Evolutionary conservation across 441 rosid genomes (phyloP).

Genomic region (Syzygium syzygioides): DNA sequence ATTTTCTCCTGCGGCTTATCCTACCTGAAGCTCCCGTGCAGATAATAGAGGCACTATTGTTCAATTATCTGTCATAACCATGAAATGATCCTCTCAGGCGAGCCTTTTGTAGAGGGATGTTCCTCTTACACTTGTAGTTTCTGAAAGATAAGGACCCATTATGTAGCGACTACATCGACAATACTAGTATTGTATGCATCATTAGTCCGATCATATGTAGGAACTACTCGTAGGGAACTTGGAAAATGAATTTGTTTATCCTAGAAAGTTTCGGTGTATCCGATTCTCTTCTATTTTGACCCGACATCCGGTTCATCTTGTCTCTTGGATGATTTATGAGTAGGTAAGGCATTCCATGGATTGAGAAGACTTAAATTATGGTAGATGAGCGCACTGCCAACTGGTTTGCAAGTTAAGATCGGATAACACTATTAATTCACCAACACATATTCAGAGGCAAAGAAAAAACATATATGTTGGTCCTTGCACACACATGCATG

Average conservation of each 20-base stretch:
- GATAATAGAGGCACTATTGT: neutral
- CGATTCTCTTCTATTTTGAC: neutral
- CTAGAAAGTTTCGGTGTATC: neutral
- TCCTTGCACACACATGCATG: neutral
- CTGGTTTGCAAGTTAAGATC: neutral
- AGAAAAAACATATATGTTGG: neutral
- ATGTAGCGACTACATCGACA: neutral
- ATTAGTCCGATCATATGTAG: neutral
- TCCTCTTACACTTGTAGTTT: neutral
- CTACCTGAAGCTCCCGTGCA: neutral
- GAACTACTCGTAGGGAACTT: neutral
- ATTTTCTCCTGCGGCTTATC: neutral
- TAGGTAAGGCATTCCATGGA: neutral
- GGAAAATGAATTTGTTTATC: neutral
- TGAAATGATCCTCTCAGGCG: neutral
- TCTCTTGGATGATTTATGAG: neutral
- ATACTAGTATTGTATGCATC: fast-evolving
- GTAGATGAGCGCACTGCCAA: neutral
- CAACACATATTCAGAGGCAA: neutral
- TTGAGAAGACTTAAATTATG: neutral
- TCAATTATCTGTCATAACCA: neutral
- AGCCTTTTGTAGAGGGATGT: neutral
- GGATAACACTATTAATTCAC: neutral
- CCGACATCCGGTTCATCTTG: fast-evolving
- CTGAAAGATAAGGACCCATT: neutral